Conservation (phyloP, 257 asterid genomes). For the Parsonsia alboflavescens region DNA sequence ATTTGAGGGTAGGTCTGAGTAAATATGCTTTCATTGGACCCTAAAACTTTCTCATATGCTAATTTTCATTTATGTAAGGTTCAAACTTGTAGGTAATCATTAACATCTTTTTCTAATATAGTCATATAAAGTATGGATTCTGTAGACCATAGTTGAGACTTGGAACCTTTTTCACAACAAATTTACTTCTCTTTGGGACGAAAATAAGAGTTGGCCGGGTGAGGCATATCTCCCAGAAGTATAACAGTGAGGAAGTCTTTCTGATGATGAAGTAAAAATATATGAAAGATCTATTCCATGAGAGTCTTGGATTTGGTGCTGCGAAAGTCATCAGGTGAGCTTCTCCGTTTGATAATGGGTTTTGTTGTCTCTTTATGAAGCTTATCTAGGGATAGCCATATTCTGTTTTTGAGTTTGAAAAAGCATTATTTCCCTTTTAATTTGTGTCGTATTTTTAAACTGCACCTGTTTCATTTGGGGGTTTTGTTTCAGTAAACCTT, state of each 20-base stretch:
- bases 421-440: conserved; percentile 6
- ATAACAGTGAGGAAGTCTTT: conserved; percentile 60
- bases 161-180: conserved; percentile 80
- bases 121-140: conserved; percentile 74
- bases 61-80: background rate
- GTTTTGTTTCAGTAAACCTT: background rate
- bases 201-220: conserved; percentile 82
- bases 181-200: conserved; percentile 85
- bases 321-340: conserved; percentile 93
- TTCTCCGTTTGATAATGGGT: background rate
- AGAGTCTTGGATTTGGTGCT: conserved; percentile 87
- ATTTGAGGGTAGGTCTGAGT: background rate
- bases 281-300: conserved; percentile 79
- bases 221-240: conserved; percentile 89
- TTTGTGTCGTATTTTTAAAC: background rate
- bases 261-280: conserved; percentile 50
- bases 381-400: background rate
- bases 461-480: no score
- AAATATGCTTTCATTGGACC: background rate
- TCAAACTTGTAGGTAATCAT: background rate
- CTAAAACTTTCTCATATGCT: background rate
- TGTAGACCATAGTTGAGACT: conserved; percentile 74
- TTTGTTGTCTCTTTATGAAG: background rate
- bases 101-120: conserved; percentile 23
- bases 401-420: conserved; percentile 12